phyloP scores from a whole-genome alignment of 2,329 filamentous ascomycete genomes.

The Epichloe festucae region DNA sequence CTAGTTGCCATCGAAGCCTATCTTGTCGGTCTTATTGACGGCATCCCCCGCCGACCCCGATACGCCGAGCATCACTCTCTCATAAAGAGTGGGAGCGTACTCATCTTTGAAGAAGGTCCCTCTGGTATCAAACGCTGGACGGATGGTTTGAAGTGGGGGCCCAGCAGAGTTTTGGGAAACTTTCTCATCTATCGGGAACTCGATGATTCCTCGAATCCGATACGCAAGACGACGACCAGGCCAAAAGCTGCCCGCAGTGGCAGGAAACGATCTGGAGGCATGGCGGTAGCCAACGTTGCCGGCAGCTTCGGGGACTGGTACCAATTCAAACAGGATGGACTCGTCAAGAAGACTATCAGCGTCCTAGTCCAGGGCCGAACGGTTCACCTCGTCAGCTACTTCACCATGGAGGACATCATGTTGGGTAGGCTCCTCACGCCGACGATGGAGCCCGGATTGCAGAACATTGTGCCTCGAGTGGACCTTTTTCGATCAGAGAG shows the following conservation, averaged over 20 bases:
- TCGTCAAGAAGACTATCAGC: slow-evolving; percentile 87
- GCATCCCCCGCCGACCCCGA: slow-evolving; percentile 70
- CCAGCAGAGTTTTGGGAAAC: slow-evolving; percentile 72
- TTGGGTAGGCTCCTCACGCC: slow-evolving; percentile 1
- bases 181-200: slow-evolving; percentile 76
- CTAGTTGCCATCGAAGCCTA: slow-evolving; percentile 72
- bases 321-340: slow-evolving; percentile 65
- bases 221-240: not conserved
- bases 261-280: not conserved
- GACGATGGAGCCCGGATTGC: not conserved
- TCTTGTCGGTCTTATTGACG: slow-evolving; percentile 53
- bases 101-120: slow-evolving; percentile 80
- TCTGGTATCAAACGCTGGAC: slow-evolving; percentile 91
- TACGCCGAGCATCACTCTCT: slow-evolving; percentile 65
- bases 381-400: slow-evolving; percentile 81
- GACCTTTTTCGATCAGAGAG: slow-evolving; percentile 2
- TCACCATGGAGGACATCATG: slow-evolving; percentile 53
- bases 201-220: slow-evolving; percentile 22
- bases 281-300: slow-evolving; percentile 20
- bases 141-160: slow-evolving; percentile 79
- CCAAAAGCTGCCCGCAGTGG: not conserved
- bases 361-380: slow-evolving; percentile 59
- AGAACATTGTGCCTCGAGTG: slow-evolving; percentile 1
- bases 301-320: slow-evolving; percentile 80
- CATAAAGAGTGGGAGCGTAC: slow-evolving; percentile 71